phyloP scores from a whole-genome alignment of 2,329 filamentous ascomycete species.

The Trichophyton verrucosum region DNA sequence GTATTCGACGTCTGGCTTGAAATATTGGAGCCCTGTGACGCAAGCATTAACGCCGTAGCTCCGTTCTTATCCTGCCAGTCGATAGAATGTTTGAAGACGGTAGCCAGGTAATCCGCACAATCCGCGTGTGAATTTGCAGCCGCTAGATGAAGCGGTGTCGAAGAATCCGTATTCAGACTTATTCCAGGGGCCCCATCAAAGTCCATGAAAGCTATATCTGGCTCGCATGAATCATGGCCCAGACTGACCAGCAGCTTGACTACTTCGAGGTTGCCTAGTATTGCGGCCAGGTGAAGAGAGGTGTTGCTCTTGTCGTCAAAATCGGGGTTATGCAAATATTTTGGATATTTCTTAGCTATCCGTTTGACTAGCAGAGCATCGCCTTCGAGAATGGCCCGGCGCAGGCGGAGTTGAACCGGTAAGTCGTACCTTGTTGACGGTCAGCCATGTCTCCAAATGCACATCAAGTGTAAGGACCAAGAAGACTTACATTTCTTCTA shows the following conservation, averaged over 20 bases:
- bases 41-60: conserved; percentile 39
- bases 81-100: conserved; percentile 51
- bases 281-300: conserved; percentile 67
- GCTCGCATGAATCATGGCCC: conserved; percentile 55
- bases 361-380: conserved; percentile 61
- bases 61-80: conserved; percentile 54
- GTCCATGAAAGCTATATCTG: conserved; percentile 17
- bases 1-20: conserved; percentile 12
- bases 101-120: conserved; percentile 58
- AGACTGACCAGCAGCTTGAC: conserved; percentile 57
- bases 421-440: conserved; percentile 15
- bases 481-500: conserved; percentile 7
- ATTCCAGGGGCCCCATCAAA: conserved; percentile 38
- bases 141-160: conserved; percentile 73
- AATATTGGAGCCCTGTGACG: conserved; percentile 20
- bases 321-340: conserved; percentile 67
- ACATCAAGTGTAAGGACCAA: background rate
- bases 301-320: conserved; percentile 65
- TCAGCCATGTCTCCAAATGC: background rate
- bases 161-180: conserved; percentile 64
- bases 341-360: conserved; percentile 61
- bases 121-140: conserved; percentile 57
- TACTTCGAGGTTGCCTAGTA: conserved; percentile 57
- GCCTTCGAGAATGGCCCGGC: conserved; percentile 67
- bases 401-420: conserved; percentile 55